phyloP scores from a whole-genome alignment of 2,329 filamentous ascomycete species.

The Cladosporium sp. region DNA sequence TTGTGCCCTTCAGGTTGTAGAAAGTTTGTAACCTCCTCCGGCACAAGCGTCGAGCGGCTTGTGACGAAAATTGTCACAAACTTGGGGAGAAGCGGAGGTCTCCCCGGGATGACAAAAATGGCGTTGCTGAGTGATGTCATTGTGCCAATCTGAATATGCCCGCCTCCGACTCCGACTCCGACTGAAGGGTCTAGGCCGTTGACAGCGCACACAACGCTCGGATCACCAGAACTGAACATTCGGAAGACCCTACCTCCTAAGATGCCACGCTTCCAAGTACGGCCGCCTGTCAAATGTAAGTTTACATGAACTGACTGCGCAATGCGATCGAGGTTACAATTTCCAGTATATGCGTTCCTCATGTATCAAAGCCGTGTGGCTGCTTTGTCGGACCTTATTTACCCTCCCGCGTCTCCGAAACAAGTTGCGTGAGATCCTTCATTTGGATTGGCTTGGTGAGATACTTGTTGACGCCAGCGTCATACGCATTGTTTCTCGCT shows the following conservation, averaged over 20 bases:
- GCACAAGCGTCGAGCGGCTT: too few species aligned
- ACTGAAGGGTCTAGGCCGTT: background rate
- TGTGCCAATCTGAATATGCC: background rate
- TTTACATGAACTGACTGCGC: background rate
- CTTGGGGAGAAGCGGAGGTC: background rate
- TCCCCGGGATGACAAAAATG: background rate
- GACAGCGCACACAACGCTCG: too few species aligned
- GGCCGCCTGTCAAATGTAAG: too few species aligned
- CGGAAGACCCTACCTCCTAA: background rate
- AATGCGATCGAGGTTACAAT: background rate
- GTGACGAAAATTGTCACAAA: too few species aligned
- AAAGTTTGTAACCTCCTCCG: background rate
- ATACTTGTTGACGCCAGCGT: constrained; percentile 34
- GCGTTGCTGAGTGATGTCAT: background rate
- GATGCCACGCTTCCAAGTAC: too few species aligned
- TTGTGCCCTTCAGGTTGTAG: background rate
- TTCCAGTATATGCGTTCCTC: background rate
- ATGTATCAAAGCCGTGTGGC: background rate
- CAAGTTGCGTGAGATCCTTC: constrained; percentile 23
- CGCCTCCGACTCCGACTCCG: background rate
- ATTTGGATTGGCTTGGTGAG: constrained; percentile 38
- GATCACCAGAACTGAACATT: background rate
- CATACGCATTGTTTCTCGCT: constrained; percentile 28
- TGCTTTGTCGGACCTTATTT: background rate
- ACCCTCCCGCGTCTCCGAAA: constrained; percentile 1